Evolutionary conservation across 78 protist genomes (phyloP).

Genomic region (Protostelium mycophagum): DNA sequence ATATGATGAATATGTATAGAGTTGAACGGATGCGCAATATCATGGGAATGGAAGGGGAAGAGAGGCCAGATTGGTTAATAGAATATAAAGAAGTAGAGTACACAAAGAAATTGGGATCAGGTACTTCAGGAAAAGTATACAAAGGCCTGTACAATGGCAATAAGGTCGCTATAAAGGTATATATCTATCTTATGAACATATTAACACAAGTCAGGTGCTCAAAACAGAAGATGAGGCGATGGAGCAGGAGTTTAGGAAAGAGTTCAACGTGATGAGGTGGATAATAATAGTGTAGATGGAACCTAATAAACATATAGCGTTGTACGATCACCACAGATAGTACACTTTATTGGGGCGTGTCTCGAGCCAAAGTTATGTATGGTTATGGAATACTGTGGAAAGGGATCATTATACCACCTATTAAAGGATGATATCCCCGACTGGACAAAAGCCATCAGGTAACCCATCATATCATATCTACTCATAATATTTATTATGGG

Average conservation of each 20-base stretch:
- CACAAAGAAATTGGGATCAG: constrained; percentile 58
- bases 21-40: background rate
- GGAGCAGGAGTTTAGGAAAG: constrained; percentile 43
- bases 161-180: constrained; percentile 56
- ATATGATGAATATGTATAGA: background rate
- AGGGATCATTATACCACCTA: constrained; percentile 34
- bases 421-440: constrained; percentile 5
- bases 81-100: constrained; percentile 36
- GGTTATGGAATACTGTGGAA: constrained; percentile 61
- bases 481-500: too few relatives aligned
- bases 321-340: constrained; percentile 21
- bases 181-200: background rate
- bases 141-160: constrained; percentile 58
- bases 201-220: background rate
- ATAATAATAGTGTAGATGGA: background rate
- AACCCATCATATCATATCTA: background rate
- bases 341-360: constrained; percentile 44
- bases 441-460: background rate
- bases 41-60: background rate
- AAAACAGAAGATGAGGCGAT: constrained; percentile 39
- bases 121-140: constrained; percentile 52
- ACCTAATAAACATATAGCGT: background rate
- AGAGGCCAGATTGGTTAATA: constrained; percentile 24
- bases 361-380: constrained; percentile 52
- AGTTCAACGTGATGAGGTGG: constrained; percentile 48